phyloP scores from a whole-genome alignment of 139 green algal genomes.

The Picochlorum sp. region DNA sequence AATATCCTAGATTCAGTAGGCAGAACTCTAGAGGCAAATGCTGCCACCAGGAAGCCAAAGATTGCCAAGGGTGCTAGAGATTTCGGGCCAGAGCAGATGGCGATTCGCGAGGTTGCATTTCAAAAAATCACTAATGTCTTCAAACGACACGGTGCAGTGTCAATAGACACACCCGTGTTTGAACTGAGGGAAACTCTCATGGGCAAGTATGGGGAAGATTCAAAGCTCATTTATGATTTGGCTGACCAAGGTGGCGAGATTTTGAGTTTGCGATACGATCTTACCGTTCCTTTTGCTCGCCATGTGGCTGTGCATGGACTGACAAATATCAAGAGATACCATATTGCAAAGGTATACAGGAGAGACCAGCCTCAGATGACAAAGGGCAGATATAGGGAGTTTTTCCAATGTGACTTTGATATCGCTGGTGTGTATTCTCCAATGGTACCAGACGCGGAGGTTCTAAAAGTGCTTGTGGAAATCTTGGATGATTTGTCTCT shows the following conservation, averaged over 20 bases:
- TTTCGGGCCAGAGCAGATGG: slow-evolving; percentile 91
- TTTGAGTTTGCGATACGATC: slow-evolving; percentile 84
- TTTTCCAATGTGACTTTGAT: slow-evolving; percentile 98
- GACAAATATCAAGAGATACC: slow-evolving; percentile 90
- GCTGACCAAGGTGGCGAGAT: slow-evolving; percentile 75
- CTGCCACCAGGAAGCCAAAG: slow-evolving; percentile 64
- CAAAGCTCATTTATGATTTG: slow-evolving; percentile 97
- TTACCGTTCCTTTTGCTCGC: slow-evolving; percentile 94
- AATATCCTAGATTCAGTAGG: slow-evolving; percentile 33
- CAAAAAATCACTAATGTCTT: slow-evolving; percentile 68
- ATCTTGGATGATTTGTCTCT: slow-evolving; percentile 74
- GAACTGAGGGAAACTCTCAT: slow-evolving; percentile 92
- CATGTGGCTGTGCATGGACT: slow-evolving; percentile 84
- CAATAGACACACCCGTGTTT: slow-evolving; percentile 96
- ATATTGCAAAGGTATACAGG: slow-evolving; percentile 93
- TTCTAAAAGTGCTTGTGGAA: slow-evolving; percentile 79
- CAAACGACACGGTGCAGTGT: slow-evolving; percentile 87
- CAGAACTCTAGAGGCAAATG: slow-evolving; percentile 63
- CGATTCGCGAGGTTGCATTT: slow-evolving; percentile 62
- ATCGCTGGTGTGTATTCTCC: slow-evolving; percentile 76
- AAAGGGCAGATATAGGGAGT: slow-evolving; percentile 88
- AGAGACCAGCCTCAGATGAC: slow-evolving; percentile 90
- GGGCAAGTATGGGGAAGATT: slow-evolving; percentile 97
- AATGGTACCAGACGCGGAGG: slow-evolving; percentile 90
- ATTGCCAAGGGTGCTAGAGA: slow-evolving; percentile 90